Evolutionary conservation across 192 early-diverging fungal species (phyloP).

Genomic region (Coemansia sp.): DNA sequence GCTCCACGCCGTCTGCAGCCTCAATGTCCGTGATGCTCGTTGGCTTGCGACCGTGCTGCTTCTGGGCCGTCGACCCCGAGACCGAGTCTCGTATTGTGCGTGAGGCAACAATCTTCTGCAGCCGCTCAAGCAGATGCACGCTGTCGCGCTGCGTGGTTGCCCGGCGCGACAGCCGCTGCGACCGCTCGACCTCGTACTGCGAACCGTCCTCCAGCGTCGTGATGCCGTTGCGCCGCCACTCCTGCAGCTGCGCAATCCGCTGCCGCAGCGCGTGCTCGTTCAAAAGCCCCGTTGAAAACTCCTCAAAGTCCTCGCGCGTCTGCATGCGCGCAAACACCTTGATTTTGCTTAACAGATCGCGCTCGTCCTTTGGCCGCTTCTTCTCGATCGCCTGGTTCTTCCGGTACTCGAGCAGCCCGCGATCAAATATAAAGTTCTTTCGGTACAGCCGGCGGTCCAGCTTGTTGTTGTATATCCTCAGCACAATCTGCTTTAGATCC

Average conservation of each 20-base stretch:
- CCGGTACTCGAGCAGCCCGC: slow-evolving; percentile 82
- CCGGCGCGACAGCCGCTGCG: slow-evolving; percentile 49
- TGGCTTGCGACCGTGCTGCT: slow-evolving; percentile 20
- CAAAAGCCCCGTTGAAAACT: slow-evolving; percentile 66
- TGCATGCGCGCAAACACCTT: slow-evolving; percentile 88
- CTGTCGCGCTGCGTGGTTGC: slow-evolving; percentile 49
- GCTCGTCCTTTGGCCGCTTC: slow-evolving; percentile 83
- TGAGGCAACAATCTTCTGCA: slow-evolving; percentile 29
- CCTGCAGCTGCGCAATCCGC: slow-evolving; percentile 82
- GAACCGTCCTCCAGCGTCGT: slow-evolving; percentile 69
- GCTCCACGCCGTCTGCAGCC: slow-evolving; percentile 80
- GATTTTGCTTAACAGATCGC: slow-evolving; percentile 73
- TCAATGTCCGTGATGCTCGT: slow-evolving; percentile 68
- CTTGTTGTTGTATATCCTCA: slow-evolving; percentile 91
- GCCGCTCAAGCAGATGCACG: slow-evolving; percentile 35
- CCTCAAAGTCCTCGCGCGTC: slow-evolving; percentile 77
- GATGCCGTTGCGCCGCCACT: slow-evolving; percentile 88
- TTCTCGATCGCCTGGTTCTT: slow-evolving; percentile 78
- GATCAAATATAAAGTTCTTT: slow-evolving; percentile 89
- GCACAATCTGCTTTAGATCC: slow-evolving; percentile 83
- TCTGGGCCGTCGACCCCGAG: neutral
- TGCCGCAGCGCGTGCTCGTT: slow-evolving; percentile 75
- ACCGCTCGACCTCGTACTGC: slow-evolving; percentile 71
- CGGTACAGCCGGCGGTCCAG: slow-evolving; percentile 78
- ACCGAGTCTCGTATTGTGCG: slow-evolving; percentile 11